A percentile compares a stretch with the other conserved stretches of the same genome.
Evolutionary conservation across 768 basidiomycete genomes (phyloP).

Genomic region (Suillus lakei): DNA sequence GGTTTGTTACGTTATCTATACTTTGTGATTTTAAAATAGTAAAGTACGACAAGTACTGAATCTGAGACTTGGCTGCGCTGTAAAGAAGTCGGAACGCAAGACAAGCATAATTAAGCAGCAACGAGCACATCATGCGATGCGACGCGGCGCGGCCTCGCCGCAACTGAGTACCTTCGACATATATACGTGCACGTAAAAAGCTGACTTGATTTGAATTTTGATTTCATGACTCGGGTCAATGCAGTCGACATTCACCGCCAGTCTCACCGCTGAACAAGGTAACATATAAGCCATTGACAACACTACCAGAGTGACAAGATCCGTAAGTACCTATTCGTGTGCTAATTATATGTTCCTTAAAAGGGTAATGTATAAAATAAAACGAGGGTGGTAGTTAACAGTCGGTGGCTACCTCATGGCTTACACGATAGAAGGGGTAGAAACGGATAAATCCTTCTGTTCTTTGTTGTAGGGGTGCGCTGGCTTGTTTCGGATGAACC

Average conservation of each 20-base stretch:
- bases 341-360: background rate
- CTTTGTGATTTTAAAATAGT: no score
- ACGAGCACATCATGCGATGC: background rate
- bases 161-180: no score
- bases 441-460: background rate
- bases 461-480: background rate
- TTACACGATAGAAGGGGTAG: background rate
- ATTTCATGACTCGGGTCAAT: no score
- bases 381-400: background rate
- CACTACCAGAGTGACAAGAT: background rate
- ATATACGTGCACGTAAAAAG: no score
- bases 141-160: no score
- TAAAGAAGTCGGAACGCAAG: background rate
- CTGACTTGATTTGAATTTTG: background rate
- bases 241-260: background rate
- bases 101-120: background rate
- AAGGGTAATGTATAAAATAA: background rate
- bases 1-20: no score
- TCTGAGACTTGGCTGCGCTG: background rate
- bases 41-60: no score
- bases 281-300: background rate
- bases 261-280: background rate
- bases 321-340: background rate
- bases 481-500: conserved; percentile 43
- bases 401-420: background rate